These are phyloP conservation scores for Hypoxylon rickii DNA, from an alignment of 495 filamentous ascomycete genomes.

Conservation along the genomic window DNA sequence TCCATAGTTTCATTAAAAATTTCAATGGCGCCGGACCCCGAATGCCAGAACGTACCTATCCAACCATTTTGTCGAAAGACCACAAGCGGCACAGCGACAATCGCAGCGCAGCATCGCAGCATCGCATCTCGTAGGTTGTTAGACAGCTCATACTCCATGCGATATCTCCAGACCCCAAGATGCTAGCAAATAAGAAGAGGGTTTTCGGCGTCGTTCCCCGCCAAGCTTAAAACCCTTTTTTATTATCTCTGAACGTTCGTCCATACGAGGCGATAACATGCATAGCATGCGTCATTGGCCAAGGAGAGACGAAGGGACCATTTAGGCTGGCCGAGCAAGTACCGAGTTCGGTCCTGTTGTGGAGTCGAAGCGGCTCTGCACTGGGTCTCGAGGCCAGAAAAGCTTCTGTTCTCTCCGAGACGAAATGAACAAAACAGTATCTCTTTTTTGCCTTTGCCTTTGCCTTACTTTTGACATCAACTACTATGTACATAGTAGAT, in stretches of 20 bases:
- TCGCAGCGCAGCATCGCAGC: too few species aligned
- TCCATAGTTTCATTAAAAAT: background rate
- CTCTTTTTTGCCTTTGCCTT: background rate
- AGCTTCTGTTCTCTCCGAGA: slow-evolving; percentile 15
- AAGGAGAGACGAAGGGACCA: background rate
- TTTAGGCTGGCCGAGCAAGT: slow-evolving; percentile 34
- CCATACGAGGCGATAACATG: slow-evolving; percentile 13
- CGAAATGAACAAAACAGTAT: background rate
- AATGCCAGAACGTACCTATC: too few species aligned
- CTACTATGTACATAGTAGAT: background rate
- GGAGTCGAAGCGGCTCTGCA: slow-evolving; percentile 34
- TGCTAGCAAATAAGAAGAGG: background rate
- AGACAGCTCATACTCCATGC: background rate
- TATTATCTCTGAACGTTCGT: slow-evolving; percentile 1
- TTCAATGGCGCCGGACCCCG: slow-evolving; percentile 22
- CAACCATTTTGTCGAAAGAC: slow-evolving; percentile 9
- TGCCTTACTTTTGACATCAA: background rate
- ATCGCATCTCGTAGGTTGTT: background rate
- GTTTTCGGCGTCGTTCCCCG: background rate
- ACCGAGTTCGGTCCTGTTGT: slow-evolving; percentile 37
- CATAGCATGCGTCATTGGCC: slow-evolving; percentile 19
- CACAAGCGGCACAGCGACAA: background rate
- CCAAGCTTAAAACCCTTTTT: background rate
- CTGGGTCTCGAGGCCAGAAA: slow-evolving; percentile 25
- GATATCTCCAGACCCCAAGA: background rate